phyloP scores from a whole-genome alignment of 805 yeast genomes.

The Saturnispora mendoncae region DNA sequence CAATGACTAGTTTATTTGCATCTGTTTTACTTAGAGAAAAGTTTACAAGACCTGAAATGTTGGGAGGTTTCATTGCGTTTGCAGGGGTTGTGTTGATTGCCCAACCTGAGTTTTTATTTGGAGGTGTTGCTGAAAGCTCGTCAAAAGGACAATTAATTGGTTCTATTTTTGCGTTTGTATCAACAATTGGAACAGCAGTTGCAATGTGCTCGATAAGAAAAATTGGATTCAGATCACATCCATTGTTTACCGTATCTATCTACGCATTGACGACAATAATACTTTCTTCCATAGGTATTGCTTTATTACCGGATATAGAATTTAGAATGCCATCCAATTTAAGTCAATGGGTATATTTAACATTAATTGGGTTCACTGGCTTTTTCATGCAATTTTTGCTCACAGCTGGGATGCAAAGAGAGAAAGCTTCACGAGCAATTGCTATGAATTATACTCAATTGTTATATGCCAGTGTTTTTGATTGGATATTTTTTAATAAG shows the following conservation, averaged over 20 bases:
- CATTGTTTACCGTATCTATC: conserved; percentile 68
- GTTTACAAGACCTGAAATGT: conserved; percentile 57
- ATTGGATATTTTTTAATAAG: conserved; percentile 60
- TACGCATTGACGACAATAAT: conserved; percentile 56
- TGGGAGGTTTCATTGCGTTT: conserved; percentile 60
- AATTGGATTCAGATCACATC: conserved; percentile 73
- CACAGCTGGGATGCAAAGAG: conserved; percentile 79
- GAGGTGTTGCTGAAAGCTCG: conserved; percentile 19
- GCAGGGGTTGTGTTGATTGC: conserved; percentile 75
- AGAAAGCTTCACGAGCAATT: conserved; percentile 67
- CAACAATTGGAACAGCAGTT: conserved; percentile 59
- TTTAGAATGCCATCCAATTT: conserved; percentile 53
- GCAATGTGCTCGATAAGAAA: conserved; percentile 66
- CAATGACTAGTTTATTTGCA: conserved; percentile 68
- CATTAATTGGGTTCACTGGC: conserved; percentile 63
- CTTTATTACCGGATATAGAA: conserved; percentile 47
- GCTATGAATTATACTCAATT: conserved; percentile 69
- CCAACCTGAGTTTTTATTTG: conserved; percentile 67
- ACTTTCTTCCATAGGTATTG: conserved; percentile 43
- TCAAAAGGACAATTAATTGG: conserved; percentile 44
- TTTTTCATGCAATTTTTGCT: conserved; percentile 72
- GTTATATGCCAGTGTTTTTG: conserved; percentile 73
- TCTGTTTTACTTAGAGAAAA: conserved; percentile 57
- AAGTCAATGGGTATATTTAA: conserved; percentile 59
- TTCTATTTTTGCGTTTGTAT: conserved; percentile 50